Evolutionary conservation across 1,139 yeast species (phyloP), one percentile per base, ranked within the genome.

Genomic region (Kodamaea derodonti): DNA sequence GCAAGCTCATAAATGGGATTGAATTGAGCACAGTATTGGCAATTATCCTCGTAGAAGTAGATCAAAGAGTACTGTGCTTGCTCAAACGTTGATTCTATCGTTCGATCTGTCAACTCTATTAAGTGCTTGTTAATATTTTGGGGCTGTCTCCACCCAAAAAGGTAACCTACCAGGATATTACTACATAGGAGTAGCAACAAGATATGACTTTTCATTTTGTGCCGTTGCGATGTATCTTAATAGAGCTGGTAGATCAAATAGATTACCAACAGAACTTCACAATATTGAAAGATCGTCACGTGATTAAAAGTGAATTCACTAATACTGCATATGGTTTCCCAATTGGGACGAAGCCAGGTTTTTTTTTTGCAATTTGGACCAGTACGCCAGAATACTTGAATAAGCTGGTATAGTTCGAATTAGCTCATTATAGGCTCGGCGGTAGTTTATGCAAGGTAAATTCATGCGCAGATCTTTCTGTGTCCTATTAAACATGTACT

Each of bases 21-120:
- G 39, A 72, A 58, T 13, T 47, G 38, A 4, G 46, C 41, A 48
- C 78, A 72, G 40, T 57, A 64, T 34, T 49, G 45, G 44, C 78
- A 72, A 12, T 48, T 43, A 4, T 64, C 62, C 5, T 68, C 60
- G 37, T 55, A 61, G 41, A 71, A 71, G 46, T 65, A 68, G 15
- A 72, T 65, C 29, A 71, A 52, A 4, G 75, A 62, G 43, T 50
- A 65, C 13, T 50, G 49, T 14, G 63, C 54, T 14, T 32, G 34
- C 14, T 30, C 52, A 15, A 61, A 43, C 1, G 48, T 46, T 10
- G 32, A 29, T 27, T 45, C 46, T 17, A 56, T 46, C 32, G 38
- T 32, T 11, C 32, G 23, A 32, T 56, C 61, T 20, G 38, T 43
- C 26, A 58, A 43, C 31, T 50, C 55, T 14, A 43, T 40, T 16